These are phyloP conservation scores for Cladobotryum protrusum DNA, from an alignment of 2,329 filamentous ascomycete species.

Conservation along the genomic window DNA sequence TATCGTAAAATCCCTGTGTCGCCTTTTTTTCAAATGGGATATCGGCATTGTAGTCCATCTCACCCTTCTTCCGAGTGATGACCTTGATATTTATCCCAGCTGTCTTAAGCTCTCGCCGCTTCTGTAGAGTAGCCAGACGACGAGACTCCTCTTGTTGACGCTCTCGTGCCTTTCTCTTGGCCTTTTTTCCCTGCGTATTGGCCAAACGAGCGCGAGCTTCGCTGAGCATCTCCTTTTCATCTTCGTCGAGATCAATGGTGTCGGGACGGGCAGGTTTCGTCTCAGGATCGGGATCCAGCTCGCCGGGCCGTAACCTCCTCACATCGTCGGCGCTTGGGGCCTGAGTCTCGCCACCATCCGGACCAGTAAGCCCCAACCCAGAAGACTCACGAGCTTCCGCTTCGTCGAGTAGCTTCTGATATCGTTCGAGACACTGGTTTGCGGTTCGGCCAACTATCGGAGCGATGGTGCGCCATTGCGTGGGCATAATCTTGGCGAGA, in stretches of 20 bases:
- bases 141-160: constrained; percentile 92
- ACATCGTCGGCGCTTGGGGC: constrained; percentile 93
- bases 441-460: constrained; percentile 94
- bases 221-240: constrained; percentile 99
- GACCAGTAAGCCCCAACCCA: constrained; percentile 75
- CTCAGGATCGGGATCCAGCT: constrained; percentile 95
- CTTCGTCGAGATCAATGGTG: constrained; percentile 96
- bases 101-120: constrained; percentile 92
- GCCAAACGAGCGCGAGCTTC: constrained; percentile 93
- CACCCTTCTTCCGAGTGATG: constrained; percentile 80
- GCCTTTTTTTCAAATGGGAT: constrained; percentile 96
- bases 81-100: constrained; percentile 98
- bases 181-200: constrained; percentile 98
- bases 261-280: constrained; percentile 93
- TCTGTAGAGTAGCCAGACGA: constrained; percentile 83
- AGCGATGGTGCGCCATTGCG: constrained; percentile 97
- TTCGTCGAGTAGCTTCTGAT: constrained; percentile 93
- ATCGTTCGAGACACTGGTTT: constrained; percentile 93
- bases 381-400: constrained; percentile 85
- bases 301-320: constrained; percentile 78
- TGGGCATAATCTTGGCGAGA: constrained; percentile 96
- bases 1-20: constrained; percentile 87
- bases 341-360: constrained; percentile 76
- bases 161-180: constrained; percentile 94
- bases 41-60: constrained; percentile 99